Evolutionary conservation across 2,329 filamentous ascomycete species (phyloP), one percentile per base, ranked within the genome.

Genomic region (Penicillium aurantiogriseum): DNA sequence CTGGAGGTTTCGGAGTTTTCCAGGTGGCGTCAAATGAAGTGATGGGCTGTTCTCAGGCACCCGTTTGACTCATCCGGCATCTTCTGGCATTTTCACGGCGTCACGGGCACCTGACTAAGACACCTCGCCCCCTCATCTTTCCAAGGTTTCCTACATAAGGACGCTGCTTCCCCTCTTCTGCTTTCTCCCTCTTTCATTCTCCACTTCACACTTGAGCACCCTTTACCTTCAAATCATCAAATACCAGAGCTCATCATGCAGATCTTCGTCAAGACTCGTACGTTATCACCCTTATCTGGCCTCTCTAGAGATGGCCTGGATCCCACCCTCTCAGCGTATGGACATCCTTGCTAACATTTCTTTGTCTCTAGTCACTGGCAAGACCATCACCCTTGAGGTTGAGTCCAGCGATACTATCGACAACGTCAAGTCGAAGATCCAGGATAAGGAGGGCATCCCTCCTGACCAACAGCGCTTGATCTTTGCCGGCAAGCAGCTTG

Each of bases 221-320:
- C n/a, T 65, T 65, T 64, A 51, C 58, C 58, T 54, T 54, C 45
- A 54, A 58, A 47, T 17, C 53, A 57, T 53, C 54, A 46, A 60
- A 39, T 59, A 49, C 54, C 56, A 59, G 47, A 58, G 59, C 52
- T 57, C 79, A 87, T 67, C 78, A 95, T 96, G 92, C 92, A 96
- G 85, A 96, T 97, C 84, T 97, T 96, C 80, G 92, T 96, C 72
- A 96, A 96, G 88, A 96, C 92, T 69, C 85, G 88, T 91, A 83
- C 85, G 88, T 88, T 70, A 36, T 62, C 65, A 67, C 71, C 69
- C 63, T 67, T 65, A 27, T 29, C 27, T 35, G 38, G 33, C 7
- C 23, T 21, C 5, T 31, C 8, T 19, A 21, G n/a, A 35, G 46
- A 48, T 15, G 4, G 19, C 29, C 11, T 46, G 11, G 46, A 23